phyloP scores from a whole-genome alignment of 768 basidiomycete genomes.

The Macrolepiota fuliginosa region DNA sequence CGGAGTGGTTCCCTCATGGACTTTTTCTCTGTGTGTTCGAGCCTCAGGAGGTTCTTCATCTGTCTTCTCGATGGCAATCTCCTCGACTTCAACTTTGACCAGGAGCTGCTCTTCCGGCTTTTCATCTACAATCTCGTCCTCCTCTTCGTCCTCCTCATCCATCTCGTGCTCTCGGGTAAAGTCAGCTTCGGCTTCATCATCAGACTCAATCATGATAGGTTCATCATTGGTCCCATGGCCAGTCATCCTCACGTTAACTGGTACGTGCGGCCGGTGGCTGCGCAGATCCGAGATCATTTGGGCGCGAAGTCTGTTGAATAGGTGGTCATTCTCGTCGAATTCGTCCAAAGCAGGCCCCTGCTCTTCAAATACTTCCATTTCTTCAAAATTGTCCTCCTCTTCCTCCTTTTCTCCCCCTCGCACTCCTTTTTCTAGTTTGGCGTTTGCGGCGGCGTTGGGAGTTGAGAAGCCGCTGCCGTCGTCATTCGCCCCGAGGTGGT shows the following conservation, averaged over 20 bases:
- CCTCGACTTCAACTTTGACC: slow-evolving; percentile 16
- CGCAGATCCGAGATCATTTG: background rate
- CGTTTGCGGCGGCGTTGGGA: slow-evolving; percentile 5
- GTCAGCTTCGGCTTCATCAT: slow-evolving; percentile 11
- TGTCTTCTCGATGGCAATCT: slow-evolving; percentile 16
- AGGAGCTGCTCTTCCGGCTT: background rate
- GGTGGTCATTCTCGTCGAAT: slow-evolving; percentile 2
- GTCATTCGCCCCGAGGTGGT: slow-evolving; percentile 23
- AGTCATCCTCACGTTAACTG: background rate
- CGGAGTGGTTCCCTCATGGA: background rate
- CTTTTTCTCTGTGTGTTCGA: slow-evolving; percentile 8
- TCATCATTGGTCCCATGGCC: slow-evolving; percentile 1
- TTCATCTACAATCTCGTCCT: background rate
- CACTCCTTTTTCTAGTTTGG: background rate
- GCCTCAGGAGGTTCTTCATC: slow-evolving; percentile 16
- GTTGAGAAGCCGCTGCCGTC: slow-evolving; percentile 3
- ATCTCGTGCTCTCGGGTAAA: background rate
- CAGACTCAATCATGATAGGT: slow-evolving; percentile 11
- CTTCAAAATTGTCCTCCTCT: slow-evolving; percentile 15
- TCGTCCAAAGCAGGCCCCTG: background rate
- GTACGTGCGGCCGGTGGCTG: background rate
- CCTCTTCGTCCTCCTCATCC: background rate
- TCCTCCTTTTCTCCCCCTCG: background rate
- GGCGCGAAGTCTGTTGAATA: slow-evolving; percentile 1
- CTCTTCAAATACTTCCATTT: background rate